These are phyloP conservation scores for Ceratocystis albifundus DNA, from an alignment of 2,329 filamentous ascomycete genomes.

Conservation along the genomic window DNA sequence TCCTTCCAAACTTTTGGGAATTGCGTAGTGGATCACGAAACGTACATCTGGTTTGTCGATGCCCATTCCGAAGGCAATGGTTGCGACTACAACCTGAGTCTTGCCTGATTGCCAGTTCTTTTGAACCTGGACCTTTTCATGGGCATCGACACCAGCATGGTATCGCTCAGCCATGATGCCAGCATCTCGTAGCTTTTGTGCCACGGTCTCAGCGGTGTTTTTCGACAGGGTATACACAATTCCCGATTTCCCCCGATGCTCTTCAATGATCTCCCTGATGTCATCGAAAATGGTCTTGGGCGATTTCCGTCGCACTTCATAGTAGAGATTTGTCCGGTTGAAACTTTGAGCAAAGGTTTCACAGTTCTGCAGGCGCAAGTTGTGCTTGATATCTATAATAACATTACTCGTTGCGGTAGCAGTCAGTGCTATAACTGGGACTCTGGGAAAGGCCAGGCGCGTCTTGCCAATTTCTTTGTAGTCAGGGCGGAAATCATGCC, in stretches of 20 bases:
- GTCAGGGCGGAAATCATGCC: constrained; percentile 92
- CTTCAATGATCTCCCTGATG: constrained; percentile 57
- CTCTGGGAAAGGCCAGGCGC: constrained; percentile 57
- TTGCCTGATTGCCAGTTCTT: constrained; percentile 68
- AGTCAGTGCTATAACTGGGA: constrained; percentile 89
- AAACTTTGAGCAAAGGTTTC: constrained; percentile 84
- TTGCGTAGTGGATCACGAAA: constrained; percentile 84
- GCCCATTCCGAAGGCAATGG: constrained; percentile 99
- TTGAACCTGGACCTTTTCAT: constrained; percentile 61
- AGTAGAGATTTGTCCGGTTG: constrained; percentile 88
- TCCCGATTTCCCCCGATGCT: constrained; percentile 56
- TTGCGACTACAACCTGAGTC: constrained; percentile 86
- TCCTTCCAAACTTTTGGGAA: constrained; percentile 91
- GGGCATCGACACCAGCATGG: constrained; percentile 63
- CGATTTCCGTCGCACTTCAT: constrained; percentile 66
- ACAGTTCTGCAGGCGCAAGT: constrained; percentile 70
- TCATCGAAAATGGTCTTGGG: constrained; percentile 40
- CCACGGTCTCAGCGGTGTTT: constrained; percentile 70
- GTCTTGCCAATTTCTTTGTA: constrained; percentile 78
- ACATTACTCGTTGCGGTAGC: constrained; percentile 92
- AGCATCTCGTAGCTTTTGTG: constrained; percentile 52
- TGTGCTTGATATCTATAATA: constrained; percentile 80
- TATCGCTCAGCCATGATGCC: constrained; percentile 71
- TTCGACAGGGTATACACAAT: constrained; percentile 90
- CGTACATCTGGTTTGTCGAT: constrained; percentile 96